Evolutionary conservation across 495 filamentous ascomycete species (phyloP).

Genomic region (Podospora conica): DNA sequence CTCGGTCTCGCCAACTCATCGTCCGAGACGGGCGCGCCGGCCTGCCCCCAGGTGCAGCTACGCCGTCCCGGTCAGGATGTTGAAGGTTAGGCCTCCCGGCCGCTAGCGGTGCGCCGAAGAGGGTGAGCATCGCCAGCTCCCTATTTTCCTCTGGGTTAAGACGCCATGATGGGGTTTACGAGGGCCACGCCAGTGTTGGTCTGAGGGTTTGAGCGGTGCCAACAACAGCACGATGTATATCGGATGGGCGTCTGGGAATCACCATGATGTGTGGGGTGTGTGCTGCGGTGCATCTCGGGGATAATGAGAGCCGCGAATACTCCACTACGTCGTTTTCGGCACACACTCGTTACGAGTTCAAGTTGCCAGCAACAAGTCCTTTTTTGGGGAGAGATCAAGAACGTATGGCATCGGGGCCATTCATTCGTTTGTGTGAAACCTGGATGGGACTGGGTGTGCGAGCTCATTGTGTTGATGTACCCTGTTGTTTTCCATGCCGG

Average conservation of each 20-base stretch:
- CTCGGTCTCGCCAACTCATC: neutral
- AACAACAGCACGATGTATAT: neutral
- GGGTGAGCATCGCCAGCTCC: neutral
- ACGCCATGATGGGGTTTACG: neutral
- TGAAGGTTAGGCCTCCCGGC: neutral
- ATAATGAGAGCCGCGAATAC: neutral
- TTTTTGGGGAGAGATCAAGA: neutral
- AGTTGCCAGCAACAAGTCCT: neutral
- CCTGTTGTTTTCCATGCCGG: neutral
- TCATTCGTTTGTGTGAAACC: neutral
- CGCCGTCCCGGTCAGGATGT: neutral
- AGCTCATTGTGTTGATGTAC: neutral
- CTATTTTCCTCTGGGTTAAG: neutral
- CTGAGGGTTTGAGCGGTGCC: neutral
- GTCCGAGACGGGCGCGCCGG: constrained; percentile 14
- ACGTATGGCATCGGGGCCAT: neutral
- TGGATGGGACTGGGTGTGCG: neutral
- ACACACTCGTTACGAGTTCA: neutral
- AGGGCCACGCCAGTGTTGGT: neutral
- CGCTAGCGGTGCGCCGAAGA: neutral
- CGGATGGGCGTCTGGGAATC: neutral
- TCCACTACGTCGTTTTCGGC: neutral
- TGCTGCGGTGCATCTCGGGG: neutral
- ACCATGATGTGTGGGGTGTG: neutral
- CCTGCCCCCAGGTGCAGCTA: constrained; percentile 17